Evolutionary conservation across 1,284 basidiomycete genomes (phyloP), one percentile per base, ranked within the genome.

Genomic region (Meripilus lineatus): DNA sequence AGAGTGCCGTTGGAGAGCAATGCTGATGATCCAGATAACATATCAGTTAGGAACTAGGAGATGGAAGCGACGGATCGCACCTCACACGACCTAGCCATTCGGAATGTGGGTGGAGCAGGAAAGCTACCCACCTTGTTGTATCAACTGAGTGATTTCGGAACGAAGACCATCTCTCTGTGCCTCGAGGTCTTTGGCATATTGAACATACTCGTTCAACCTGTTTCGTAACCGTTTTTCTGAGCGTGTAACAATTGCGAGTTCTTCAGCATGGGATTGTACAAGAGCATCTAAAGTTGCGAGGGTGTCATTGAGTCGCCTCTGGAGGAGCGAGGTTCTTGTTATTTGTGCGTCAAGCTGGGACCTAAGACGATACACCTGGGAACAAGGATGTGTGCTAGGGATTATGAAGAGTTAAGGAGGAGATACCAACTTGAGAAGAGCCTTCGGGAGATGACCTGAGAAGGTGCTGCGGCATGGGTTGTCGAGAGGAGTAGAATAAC

Each of bases 121-220:
- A 50, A n/a, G n/a, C n/a, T n/a, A n/a, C 71, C 38, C 53, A 82
- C 82, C 76, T 77, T 77, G 79, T 54, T 77, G 67, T 15, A 80
- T 69, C 34, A 83, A 59, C 47, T 71, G 62, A 34, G 71, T 53
- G 1, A 83, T 75, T 5, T 69, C 76, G 38, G 76, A 76, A 48
- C 69, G 66, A 54, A 78, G 56, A 42, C 79, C 74, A 50, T 80
- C 75, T 47, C 64, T 66, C 53, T 82, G 77, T 3, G 54, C 55
- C 56, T 80, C 74, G 4, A 67, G 58, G 6, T 49, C 57, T 38
- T 57, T 65, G 8, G 69, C 62, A 11, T 61, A 50, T 3, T 55
- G 51, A 20, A 54, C 53, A 49, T 65, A 70, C 11, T 58, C 57
- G 24, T 67, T 55, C 6, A 78, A 53, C 38, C 72, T 68, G 7